These are phyloP conservation scores for Trametes punicea DNA, from an alignment of 768 basidiomycete genomes.

Conservation along the genomic window DNA sequence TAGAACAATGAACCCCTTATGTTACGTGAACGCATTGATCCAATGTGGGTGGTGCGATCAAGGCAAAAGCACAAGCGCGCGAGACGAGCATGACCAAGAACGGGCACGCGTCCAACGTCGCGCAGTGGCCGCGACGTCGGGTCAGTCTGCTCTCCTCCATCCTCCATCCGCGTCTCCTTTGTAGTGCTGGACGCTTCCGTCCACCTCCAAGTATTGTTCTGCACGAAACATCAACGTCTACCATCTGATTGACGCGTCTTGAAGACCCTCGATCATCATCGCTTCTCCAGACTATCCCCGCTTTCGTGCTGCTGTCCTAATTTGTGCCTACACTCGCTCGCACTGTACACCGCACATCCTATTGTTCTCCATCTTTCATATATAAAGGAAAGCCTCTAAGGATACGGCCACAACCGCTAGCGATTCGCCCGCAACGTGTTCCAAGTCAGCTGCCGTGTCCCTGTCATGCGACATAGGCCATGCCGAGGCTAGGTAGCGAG, in stretches of 20 bases:
- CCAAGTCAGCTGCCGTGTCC: not conserved
- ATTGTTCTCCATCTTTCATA: not conserved
- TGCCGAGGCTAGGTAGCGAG: conserved; percentile 15
- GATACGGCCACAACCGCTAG: not conserved
- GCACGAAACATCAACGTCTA: not conserved
- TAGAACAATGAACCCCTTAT: not conserved
- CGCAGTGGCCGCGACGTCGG: conserved; percentile 6
- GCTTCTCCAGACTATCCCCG: not conserved
- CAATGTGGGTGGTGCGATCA: no score
- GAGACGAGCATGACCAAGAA: no score
- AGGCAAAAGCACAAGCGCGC: not conserved
- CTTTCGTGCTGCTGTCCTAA: not conserved
- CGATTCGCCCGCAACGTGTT: not conserved
- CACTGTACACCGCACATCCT: not conserved
- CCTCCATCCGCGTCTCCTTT: not conserved
- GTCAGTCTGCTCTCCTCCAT: not conserved
- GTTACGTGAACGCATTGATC: no score
- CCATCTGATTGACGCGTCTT: not conserved
- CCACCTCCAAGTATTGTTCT: not conserved
- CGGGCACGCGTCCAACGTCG: not conserved
- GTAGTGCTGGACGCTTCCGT: not conserved
- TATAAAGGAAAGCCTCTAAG: not conserved
- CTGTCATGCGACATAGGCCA: conserved; percentile 7
- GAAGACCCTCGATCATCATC: not conserved
- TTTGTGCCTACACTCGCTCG: not conserved